Percentiles rank a stretch among this genome's conserved stretches.
phyloP scores from a whole-genome alignment of 495 filamentous ascomycete genomes.

The Cladorrhinum samala region DNA sequence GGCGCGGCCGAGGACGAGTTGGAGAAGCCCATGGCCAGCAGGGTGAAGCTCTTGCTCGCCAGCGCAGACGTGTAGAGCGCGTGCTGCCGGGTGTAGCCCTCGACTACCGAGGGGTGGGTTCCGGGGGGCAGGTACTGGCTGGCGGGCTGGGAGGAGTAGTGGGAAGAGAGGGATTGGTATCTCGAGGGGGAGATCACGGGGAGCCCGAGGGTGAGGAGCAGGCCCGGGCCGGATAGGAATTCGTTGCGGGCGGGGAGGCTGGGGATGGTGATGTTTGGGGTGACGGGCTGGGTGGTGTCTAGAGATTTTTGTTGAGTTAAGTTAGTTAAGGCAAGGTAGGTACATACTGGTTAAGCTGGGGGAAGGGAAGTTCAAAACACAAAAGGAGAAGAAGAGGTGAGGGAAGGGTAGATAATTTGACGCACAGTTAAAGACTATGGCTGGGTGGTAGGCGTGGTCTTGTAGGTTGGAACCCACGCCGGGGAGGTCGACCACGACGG shows the following conservation, averaged over 20 bases:
- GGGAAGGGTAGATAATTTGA: background rate
- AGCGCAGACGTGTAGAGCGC: conserved; percentile 25
- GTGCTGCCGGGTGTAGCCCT: conserved; percentile 34
- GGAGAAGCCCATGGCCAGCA: background rate
- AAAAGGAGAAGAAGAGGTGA: background rate
- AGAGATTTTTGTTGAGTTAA: background rate
- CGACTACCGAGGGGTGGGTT: conserved; percentile 25
- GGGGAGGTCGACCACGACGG: conserved; percentile 37
- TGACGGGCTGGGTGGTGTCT: background rate
- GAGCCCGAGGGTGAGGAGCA: background rate
- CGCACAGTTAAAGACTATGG: background rate
- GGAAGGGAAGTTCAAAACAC: background rate
- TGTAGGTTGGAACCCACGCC: conserved; percentile 51
- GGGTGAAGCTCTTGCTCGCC: conserved; percentile 9
- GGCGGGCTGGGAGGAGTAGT: conserved; percentile 19
- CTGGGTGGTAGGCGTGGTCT: conserved; percentile 30
- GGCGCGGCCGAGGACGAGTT: conserved; percentile 18
- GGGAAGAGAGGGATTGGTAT: background rate
- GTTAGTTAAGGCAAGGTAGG: conserved; percentile 15
- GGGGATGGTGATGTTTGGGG: conserved; percentile 1
- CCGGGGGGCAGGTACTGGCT: conserved; percentile 23
- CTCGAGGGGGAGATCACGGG: background rate
- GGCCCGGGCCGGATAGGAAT: background rate
- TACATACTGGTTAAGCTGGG: background rate
- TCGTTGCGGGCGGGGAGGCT: conserved; percentile 9